Base-by-base conservation (phyloP, 345 rosid genomes). In the Turritis glabra region DNA sequence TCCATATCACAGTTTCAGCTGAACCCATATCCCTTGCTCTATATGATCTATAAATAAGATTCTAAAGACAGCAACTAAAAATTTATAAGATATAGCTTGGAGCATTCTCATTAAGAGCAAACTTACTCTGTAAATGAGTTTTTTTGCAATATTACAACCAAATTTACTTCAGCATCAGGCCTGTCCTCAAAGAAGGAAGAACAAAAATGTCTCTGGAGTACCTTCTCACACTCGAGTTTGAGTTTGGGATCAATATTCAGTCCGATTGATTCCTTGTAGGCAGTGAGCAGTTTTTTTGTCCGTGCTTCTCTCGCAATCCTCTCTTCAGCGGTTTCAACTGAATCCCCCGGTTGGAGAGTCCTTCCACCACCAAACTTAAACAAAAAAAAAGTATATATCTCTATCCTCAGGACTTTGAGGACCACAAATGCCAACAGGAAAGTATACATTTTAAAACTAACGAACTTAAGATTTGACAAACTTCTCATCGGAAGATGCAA, bases 361-460 rank as follows among this genome's bases (percentile, higher is more conserved):
- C 77, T 93, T 76, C 97, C 97, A 76, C 97, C 97, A 47, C 97
- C 97, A 85, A 80, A 90, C 97, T 90, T 73, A 48, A 72, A 55
- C 40, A 32, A 75, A 10, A 52, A 8, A 33, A 74, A 75, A 58
- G 38, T 12, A 54, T 33, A 37, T 55, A 70, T 56, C 37, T 46
- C 43, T 38, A 27, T 17, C 23, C 55, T 54, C 55, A 59, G 11
- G 15, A 67, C 54, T 74, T 74, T 33, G 58, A 43, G 10, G 10
- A 43, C 40, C 15, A 73, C 3, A 1, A 25, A 56, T 17, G 8
- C 9, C 53, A 74, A 46, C 38, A 43, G 22, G 14, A 35, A 63
- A 38, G 27, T 44, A 23, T 10, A 8, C 50, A 35, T 55, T 74
- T 52, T 46, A 46, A 38, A 72, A 48, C 30, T 60, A 56, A 3